phyloP scores from a whole-genome alignment of 306 rosid genomes.

The Vigna reflexopilosa region DNA sequence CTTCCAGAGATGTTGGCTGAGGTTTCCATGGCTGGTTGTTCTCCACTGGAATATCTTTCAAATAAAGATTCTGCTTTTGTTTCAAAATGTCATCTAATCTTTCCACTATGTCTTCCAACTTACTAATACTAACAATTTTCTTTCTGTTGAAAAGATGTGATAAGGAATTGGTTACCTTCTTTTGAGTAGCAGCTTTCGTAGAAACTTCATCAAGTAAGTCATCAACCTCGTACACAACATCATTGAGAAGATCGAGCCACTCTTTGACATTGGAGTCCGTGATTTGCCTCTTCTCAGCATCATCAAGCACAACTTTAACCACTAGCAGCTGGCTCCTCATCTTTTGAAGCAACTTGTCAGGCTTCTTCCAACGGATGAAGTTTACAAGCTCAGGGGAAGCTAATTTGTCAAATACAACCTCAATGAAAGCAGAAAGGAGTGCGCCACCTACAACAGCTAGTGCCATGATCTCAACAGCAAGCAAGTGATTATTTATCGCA shows the following conservation, averaged over 20 bases:
- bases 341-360: not conserved
- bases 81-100: not conserved
- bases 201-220: constrained; percentile 9
- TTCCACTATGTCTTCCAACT: not conserved
- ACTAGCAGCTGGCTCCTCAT: too few species aligned
- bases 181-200: not conserved
- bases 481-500: not conserved
- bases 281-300: too few species aligned
- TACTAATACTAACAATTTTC: not conserved
- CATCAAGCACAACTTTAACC: too few species aligned
- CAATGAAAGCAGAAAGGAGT: too few species aligned
- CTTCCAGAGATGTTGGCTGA: constrained; percentile 1
- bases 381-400: not conserved
- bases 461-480: too few species aligned
- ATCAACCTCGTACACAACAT: not conserved
- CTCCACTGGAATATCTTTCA: not conserved
- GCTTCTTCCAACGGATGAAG: not conserved
- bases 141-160: not conserved
- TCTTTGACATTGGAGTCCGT: not conserved
- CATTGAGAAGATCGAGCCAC: not conserved
- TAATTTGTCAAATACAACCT: not conserved
- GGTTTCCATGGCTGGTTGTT: not conserved
- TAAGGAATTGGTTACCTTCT: not conserved
- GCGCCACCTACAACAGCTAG: too few species aligned
- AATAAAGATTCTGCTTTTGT: not conserved